These are phyloP conservation scores for Tolypocladium pustulatum DNA, from an alignment of 2,329 filamentous ascomycete species.

Conservation along the genomic window DNA sequence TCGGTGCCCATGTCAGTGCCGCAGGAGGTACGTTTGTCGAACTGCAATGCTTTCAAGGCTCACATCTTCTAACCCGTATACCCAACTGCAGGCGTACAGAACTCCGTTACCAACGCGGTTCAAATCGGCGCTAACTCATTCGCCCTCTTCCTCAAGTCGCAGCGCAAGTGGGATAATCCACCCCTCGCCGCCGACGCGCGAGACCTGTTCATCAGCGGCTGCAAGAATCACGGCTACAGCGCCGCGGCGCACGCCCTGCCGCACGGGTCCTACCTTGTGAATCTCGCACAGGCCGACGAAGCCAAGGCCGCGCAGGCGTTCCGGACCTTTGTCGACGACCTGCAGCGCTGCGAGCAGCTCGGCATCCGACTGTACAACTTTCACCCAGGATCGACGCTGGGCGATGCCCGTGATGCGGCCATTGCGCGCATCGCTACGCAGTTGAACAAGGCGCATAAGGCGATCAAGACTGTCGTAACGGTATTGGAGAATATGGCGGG, in stretches of 20 bases:
- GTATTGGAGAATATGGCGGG: slow-evolving; percentile 95
- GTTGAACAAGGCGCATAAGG: slow-evolving; percentile 71
- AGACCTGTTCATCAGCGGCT: slow-evolving; percentile 58
- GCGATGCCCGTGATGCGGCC: slow-evolving; percentile 55
- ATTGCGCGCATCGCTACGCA: slow-evolving; percentile 70
- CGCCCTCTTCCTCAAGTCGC: slow-evolving; percentile 90
- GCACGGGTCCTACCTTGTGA: slow-evolving; percentile 93
- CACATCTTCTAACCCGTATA: background rate
- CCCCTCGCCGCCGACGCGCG: slow-evolving; percentile 58
- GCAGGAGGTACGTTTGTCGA: slow-evolving; percentile 59
- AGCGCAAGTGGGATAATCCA: slow-evolving; percentile 88
- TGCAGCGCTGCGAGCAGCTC: slow-evolving; percentile 72
- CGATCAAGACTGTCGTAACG: slow-evolving; percentile 66
- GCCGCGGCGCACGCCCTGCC: slow-evolving; percentile 67
- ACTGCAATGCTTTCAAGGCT: background rate
- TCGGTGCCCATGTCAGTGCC: slow-evolving; percentile 85
- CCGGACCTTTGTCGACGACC: slow-evolving; percentile 74
- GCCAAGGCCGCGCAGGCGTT: slow-evolving; percentile 81
- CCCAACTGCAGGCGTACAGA: slow-evolving; percentile 62
- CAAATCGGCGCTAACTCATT: slow-evolving; percentile 88
- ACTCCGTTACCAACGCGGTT: slow-evolving; percentile 66
- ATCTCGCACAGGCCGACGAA: slow-evolving; percentile 75
- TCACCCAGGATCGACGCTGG: slow-evolving; percentile 78
- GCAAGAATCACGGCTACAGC: slow-evolving; percentile 61
- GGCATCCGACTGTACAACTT: slow-evolving; percentile 96